Evolutionary conservation across 345 rosid species (phyloP), one percentile per base, ranked within the genome.

Genomic region (Lenwebbia sp.): DNA sequence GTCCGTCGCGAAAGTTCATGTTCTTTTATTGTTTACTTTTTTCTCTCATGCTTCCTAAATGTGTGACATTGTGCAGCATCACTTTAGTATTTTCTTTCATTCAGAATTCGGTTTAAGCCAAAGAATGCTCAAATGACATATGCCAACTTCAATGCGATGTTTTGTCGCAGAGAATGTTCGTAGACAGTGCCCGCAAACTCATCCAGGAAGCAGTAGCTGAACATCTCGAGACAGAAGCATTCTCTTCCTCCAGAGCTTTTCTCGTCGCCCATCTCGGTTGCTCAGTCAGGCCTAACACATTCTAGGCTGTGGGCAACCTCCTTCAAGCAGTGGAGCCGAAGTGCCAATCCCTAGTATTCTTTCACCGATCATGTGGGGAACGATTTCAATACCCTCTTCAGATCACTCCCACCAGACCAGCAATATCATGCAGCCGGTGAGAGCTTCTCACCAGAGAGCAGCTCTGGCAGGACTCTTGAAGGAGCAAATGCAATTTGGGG

Each of bases 301-400:
- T 87, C 54, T 12, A 65, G 25, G 85, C 88, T 22, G 44, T 84
- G 54, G 47, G 86, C 82, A 33, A 75, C 0, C 25, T 44, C 13
- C 26, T 75, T 13, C 23, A 33, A 44, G 87, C 83, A 4, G 22
- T 85, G 10, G 25, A 60, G 30, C 53, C 6, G 1, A 89, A 76
- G 86, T 60, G 62, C 85, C 41, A 33, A 75, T 13, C 53, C 60
- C 74, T 84, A 33, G 81, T 89, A 15, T 83, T 85, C 82, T n/a
- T 85, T 89, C 65, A 87, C 78, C 30, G 88, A 87, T 54, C 89
- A 83, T 19, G 19, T 26, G 7, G 2, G 33, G 28, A 88, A 83
- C n/a, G 85, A 85, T 58, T 88, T 86, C 87, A 84, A 84, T 52
- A 50, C 81, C 53, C 82, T 62, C 26, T 84, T 58, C 47, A 14